Evolutionary conservation across 257 asterid genomes (phyloP).

Genomic region (Plantago major): DNA sequence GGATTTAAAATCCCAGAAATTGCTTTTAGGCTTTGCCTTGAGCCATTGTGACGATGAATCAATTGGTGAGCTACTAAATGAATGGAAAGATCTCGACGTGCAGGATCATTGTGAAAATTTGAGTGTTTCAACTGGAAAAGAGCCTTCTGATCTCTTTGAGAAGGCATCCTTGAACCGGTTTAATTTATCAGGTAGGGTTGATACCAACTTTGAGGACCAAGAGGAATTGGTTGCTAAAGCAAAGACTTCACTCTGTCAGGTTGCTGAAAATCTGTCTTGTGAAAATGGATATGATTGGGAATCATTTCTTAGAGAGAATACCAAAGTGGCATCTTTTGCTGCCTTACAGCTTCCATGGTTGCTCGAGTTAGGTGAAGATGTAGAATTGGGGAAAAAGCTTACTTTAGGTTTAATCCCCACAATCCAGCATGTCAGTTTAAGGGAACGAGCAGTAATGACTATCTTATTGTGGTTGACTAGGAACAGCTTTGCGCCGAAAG

Average conservation of each 20-base stretch:
- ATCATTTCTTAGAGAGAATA: slow-evolving; percentile 55
- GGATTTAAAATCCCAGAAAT: slow-evolving; percentile 74
- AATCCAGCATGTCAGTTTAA: slow-evolving; percentile 46
- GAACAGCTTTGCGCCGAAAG: slow-evolving; percentile 72
- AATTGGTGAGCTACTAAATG: slow-evolving; percentile 81
- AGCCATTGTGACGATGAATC: slow-evolving; percentile 97
- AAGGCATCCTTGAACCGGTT: slow-evolving; percentile 38
- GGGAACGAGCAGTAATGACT: slow-evolving; percentile 61
- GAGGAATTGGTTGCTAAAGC: slow-evolving; percentile 42
- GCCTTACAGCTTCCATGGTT: slow-evolving; percentile 79
- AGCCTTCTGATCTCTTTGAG: slow-evolving; percentile 47
- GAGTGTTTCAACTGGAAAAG: slow-evolving; percentile 55
- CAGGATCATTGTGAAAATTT: slow-evolving; percentile 75
- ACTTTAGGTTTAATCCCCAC: slow-evolving; percentile 38
- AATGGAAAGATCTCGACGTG: slow-evolving; percentile 95
- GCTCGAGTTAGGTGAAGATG: slow-evolving; percentile 54
- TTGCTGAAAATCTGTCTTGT: slow-evolving; percentile 39
- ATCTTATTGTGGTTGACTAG: slow-evolving; percentile 80
- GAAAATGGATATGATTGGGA: slow-evolving; percentile 53
- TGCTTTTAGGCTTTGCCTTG: slow-evolving; percentile 90
- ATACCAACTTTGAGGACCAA: slow-evolving; percentile 36
- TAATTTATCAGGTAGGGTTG: slow-evolving; percentile 37
- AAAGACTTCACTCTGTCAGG: slow-evolving; percentile 45
- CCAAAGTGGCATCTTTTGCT: slow-evolving; percentile 65
- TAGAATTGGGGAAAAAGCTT: slow-evolving; percentile 41